These are phyloP conservation scores for Calonectria multiphialidica DNA, from an alignment of 2,329 filamentous ascomycete genomes.

Conservation along the genomic window DNA sequence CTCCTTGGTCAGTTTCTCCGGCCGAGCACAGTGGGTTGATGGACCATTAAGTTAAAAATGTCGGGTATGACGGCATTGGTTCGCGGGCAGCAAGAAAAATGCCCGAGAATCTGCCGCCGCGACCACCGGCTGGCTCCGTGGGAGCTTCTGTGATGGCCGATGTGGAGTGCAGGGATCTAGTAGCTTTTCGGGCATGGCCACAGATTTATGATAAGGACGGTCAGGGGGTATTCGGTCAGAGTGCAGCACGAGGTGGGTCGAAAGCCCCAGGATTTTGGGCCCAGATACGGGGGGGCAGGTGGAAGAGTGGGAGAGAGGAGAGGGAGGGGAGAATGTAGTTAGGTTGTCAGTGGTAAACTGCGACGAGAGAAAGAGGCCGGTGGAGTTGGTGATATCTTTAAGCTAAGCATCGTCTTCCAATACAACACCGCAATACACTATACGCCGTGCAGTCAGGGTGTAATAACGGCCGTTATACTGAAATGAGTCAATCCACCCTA, in stretches of 20 bases:
- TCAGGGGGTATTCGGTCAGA: neutral
- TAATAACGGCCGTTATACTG: neutral
- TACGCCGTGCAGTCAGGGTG: neutral
- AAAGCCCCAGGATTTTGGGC: slow-evolving; percentile 4
- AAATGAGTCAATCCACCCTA: neutral
- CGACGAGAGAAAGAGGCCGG: neutral
- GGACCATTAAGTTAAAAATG: neutral
- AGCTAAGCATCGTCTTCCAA: neutral
- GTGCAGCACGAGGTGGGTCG: slow-evolving; percentile 6
- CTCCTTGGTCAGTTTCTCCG: neutral
- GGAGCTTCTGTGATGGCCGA: slow-evolving; percentile 2
- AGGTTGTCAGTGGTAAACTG: neutral
- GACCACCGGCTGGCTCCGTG: slow-evolving; percentile 4
- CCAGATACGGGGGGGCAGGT: neutral
- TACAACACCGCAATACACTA: too few species aligned
- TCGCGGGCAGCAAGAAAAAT: slow-evolving; percentile 1
- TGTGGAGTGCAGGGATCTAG: slow-evolving; percentile 18
- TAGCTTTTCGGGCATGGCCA: neutral
- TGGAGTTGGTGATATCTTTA: neutral
- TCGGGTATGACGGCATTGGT: slow-evolving; percentile 42
- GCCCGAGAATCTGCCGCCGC: slow-evolving; percentile 31
- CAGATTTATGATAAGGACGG: slow-evolving; percentile 10
- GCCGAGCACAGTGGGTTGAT: slow-evolving; percentile 12
- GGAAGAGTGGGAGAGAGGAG: neutral
- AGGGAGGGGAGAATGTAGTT: neutral